phyloP scores from a whole-genome alignment of 140 eudicot species.

The Anethum foeniculum region DNA sequence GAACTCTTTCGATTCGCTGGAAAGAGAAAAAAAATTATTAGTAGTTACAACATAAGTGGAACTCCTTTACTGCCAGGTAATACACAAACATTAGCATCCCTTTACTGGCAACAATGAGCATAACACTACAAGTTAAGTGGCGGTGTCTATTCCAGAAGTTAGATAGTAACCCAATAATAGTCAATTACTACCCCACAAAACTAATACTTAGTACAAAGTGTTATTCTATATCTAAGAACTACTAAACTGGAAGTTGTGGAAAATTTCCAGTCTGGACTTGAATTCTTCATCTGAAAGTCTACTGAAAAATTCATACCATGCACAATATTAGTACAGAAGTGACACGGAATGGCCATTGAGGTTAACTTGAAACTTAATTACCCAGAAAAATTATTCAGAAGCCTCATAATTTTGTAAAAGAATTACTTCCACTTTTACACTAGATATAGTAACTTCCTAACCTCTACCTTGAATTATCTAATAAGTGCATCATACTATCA shows the following conservation, averaged over 20 bases:
- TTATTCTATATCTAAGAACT: not conserved
- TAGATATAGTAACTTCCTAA: not conserved
- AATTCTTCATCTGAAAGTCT: not conserved
- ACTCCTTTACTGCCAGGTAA: not conserved
- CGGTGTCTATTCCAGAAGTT: not conserved
- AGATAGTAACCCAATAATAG: not conserved
- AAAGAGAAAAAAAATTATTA: conserved; percentile 19
- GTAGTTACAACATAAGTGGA: not conserved
- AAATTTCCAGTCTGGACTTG: not conserved
- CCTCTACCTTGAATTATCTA: not conserved
- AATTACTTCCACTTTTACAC: not conserved
- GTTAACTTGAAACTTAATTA: not conserved
- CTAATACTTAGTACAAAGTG: not conserved
- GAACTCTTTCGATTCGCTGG: conserved; percentile 55
- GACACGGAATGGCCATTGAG: not conserved
- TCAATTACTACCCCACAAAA: not conserved
- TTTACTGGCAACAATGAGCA: not conserved
- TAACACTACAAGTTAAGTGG: not conserved
- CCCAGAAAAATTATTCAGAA: not conserved
- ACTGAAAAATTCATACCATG: not conserved
- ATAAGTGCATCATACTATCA: not conserved
- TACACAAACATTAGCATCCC: not conserved
- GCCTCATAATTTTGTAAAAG: not conserved
- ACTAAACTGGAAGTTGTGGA: not conserved
- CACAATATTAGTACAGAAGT: not conserved